Evolutionary conservation across 2,329 filamentous ascomycete genomes (phyloP).

Genomic region (Coleophoma crateriformis): DNA sequence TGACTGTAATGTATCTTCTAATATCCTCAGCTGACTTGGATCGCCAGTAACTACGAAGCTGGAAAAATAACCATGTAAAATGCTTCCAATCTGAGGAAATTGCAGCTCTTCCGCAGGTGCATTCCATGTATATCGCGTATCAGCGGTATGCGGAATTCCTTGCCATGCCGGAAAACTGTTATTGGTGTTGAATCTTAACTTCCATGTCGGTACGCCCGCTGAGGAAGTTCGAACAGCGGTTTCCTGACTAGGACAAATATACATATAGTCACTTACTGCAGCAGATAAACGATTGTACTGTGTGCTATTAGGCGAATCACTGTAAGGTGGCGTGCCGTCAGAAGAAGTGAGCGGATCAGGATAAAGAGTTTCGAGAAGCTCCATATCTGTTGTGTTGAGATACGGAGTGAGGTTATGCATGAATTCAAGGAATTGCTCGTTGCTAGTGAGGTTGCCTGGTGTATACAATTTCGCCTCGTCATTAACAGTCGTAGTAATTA

Average conservation of each 20-base stretch:
- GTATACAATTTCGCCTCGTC: neutral
- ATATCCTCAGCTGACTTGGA: slow-evolving; percentile 30
- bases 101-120: neutral
- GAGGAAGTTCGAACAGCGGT: neutral
- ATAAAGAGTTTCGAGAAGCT: neutral
- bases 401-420: neutral
- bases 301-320: neutral
- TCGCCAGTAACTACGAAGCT: slow-evolving; percentile 36
- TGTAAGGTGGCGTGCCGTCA: neutral
- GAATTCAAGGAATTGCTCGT: neutral
- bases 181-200: neutral
- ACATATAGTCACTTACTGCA: neutral
- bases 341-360: neutral
- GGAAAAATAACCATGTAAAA: slow-evolving; percentile 33
- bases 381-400: neutral
- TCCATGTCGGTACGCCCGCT: neutral
- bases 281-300: neutral
- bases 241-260: neutral
- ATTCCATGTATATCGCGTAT: slow-evolving; percentile 1
- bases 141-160: neutral
- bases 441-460: neutral
- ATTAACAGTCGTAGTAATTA: neutral
- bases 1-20: no score
- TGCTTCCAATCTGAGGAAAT: neutral
- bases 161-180: neutral